Percentiles rank a stretch among this genome's conserved stretches.
phyloP scores from a whole-genome alignment of 352 stramenopile species.

The Pythium vanterpoolii region DNA sequence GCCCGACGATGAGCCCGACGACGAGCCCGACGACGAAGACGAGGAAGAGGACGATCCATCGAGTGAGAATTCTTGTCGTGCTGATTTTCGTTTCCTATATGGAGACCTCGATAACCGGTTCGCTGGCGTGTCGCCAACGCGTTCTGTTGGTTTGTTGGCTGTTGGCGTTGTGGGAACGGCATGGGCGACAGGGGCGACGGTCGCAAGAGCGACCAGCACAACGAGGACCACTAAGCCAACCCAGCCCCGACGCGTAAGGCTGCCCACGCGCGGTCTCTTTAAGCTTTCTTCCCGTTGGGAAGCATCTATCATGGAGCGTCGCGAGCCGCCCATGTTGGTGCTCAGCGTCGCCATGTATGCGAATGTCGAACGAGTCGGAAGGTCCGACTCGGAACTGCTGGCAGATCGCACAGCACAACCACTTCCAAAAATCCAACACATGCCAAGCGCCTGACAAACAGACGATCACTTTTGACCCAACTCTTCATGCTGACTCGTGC shows the following conservation, averaged over 20 bases:
- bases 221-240: not conserved
- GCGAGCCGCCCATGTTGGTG: not conserved
- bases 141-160: not conserved
- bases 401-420: not conserved
- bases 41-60: not conserved
- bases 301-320: not conserved
- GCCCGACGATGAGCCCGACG: not conserved
- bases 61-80: not conserved
- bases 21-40: conserved; percentile 3
- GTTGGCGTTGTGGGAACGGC: not conserved
- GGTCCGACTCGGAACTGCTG: too few relatives aligned
- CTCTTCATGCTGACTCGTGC: conserved; percentile 8
- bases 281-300: not conserved
- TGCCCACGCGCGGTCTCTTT: not conserved
- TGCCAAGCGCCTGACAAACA: conserved; percentile 9
- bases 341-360: not conserved
- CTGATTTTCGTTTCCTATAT: not conserved
- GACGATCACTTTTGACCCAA: conserved; percentile 2
- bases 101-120: not conserved
- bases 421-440: not conserved
- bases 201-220: not conserved
- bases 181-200: not conserved
- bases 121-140: not conserved
- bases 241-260: not conserved
- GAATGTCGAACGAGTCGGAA: not conserved